Conservation (phyloP, 116 monocot genomes). For the Papilionanthe hybrid region DNA sequence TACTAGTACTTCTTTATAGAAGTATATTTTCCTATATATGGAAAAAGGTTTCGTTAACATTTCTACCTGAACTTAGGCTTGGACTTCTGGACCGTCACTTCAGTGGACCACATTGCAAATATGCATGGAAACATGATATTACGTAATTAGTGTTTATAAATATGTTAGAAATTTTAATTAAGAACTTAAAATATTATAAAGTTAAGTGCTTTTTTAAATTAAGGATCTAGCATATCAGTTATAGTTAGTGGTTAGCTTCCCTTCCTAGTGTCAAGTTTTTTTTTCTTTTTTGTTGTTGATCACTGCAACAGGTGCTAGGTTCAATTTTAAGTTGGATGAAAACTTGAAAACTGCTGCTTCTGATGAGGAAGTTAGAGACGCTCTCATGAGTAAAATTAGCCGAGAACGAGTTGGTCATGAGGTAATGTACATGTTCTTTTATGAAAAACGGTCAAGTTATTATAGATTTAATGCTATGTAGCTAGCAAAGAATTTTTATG, state of each 20-base stretch:
- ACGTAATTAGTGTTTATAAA: not conserved
- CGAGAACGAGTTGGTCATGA: conserved; percentile 98
- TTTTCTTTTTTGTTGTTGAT: conserved; percentile 3
- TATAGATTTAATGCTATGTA: not conserved
- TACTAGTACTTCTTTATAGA: not conserved
- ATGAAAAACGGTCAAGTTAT: not conserved
- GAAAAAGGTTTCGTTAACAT: not conserved
- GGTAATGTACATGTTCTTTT: conserved; percentile 20
- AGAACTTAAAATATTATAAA: not conserved
- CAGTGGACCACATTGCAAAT: not conserved
- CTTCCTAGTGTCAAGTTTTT: not conserved
- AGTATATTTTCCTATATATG: not conserved
- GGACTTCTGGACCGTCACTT: not conserved
- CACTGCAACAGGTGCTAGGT: conserved; percentile 65
- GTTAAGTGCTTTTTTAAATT: not conserved
- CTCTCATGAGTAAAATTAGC: conserved; percentile 82
- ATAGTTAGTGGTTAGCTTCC: not conserved
- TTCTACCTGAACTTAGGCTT: not conserved
- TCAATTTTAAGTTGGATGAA: conserved; percentile 74
- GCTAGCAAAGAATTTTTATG: not conserved
- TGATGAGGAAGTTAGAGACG: conserved; percentile 70
- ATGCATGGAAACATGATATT: not conserved
- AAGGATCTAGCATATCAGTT: not conserved
- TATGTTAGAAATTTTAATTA: not conserved
- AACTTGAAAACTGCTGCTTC: conserved; percentile 74